A percentile compares a stretch with the other conserved stretches of the same genome.
These are phyloP conservation scores for Ceratocystis variospora DNA, from an alignment of 2,329 filamentous ascomycete species.

Conservation along the genomic window DNA sequence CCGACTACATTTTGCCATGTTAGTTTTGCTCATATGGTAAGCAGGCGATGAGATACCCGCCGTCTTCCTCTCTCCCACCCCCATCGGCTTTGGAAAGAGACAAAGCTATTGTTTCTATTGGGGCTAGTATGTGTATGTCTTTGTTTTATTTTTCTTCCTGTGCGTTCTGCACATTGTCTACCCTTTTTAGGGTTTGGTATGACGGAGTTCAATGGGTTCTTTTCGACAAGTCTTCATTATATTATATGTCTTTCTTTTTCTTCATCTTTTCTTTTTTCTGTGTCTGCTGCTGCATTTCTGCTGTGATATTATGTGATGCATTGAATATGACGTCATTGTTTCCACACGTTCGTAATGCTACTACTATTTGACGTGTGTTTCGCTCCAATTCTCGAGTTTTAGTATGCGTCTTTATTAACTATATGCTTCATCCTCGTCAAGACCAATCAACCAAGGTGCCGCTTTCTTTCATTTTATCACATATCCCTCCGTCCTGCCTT, in stretches of 20 bases:
- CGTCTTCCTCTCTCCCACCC: no score
- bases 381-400: no score
- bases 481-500: neutral
- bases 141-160: neutral
- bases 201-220: neutral
- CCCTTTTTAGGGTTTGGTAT: conserved; percentile 1
- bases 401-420: neutral
- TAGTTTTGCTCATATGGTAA: neutral
- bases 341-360: no score
- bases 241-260: neutral
- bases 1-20: no score
- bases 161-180: neutral
- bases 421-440: neutral
- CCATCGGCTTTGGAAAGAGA: no score
- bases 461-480: neutral
- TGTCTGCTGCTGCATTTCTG: neutral
- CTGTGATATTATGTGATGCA: no score
- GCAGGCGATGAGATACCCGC: neutral
- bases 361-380: no score
- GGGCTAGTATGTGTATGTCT: neutral
- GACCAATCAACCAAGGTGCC: conserved; percentile 35
- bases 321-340: no score
- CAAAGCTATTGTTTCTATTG: neutral
- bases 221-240: neutral
- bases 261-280: neutral